Conservation (phyloP, 1,139 yeast species). For the Diutina ranongensis region DNA sequence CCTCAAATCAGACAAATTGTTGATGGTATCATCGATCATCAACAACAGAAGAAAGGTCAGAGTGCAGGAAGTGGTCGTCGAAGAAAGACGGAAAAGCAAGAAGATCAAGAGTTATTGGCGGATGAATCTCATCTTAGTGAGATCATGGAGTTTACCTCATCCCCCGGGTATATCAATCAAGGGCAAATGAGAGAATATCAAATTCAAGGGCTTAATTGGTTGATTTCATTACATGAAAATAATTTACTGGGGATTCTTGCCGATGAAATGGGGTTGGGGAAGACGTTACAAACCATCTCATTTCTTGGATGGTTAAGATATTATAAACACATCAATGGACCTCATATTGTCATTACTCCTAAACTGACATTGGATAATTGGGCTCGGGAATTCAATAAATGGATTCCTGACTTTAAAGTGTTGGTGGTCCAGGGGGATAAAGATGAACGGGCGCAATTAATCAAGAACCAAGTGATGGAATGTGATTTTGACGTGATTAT, state of each 20-base stretch:
- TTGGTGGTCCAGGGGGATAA: conserved; percentile 81
- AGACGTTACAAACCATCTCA: conserved; percentile 36
- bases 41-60: neutral
- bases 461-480: conserved; percentile 46
- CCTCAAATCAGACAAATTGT: conserved; percentile 10
- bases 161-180: conserved; percentile 56
- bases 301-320: conserved; percentile 82
- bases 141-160: conserved; percentile 49
- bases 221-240: conserved; percentile 32
- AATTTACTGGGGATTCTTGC: conserved; percentile 35
- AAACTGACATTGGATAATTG: conserved; percentile 93
- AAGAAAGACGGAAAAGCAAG: conserved; percentile 80
- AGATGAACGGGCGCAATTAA: conserved; percentile 54
- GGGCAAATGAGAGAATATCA: conserved; percentile 75
- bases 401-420: conserved; percentile 95
- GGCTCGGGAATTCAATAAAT: conserved; percentile 83
- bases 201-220: conserved; percentile 38
- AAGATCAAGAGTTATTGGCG: conserved; percentile 74
- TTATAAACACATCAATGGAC: conserved; percentile 71
- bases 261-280: conserved; percentile 41
- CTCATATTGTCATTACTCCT: conserved; percentile 86
- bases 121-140: conserved; percentile 56
- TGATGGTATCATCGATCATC: neutral
- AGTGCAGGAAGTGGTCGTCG: conserved; percentile 16
- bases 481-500: conserved; percentile 83